Percentiles rank a stretch among this genome's conserved stretches.
phyloP scores from a whole-genome alignment of 768 basidiomycete species.

The Lactifluus piperatus region DNA sequence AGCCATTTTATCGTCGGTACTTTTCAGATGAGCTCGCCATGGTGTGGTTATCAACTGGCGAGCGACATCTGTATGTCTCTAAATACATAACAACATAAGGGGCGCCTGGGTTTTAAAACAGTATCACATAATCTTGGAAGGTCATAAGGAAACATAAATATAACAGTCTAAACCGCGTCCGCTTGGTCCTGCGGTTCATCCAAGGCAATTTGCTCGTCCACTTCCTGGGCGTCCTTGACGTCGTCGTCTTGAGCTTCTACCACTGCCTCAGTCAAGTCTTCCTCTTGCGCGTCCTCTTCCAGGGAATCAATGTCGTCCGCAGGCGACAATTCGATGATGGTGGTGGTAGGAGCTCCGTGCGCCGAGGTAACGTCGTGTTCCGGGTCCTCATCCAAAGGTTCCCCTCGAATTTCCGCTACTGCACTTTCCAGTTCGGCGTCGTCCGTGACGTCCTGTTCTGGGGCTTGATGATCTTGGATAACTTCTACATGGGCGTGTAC shows the following conservation, averaged over 20 bases:
- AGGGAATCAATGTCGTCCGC: slow-evolving; percentile 1
- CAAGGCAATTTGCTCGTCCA: slow-evolving; percentile 7
- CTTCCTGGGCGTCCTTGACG: slow-evolving; percentile 9
- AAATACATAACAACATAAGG: neutral
- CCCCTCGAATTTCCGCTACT: neutral
- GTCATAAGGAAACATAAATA: slow-evolving; percentile 16
- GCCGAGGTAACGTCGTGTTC: slow-evolving; percentile 14
- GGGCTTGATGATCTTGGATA: neutral
- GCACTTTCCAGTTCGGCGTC: slow-evolving; percentile 1
- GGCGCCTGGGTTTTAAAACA: neutral
- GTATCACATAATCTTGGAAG: neutral
- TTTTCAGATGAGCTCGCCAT: neutral
- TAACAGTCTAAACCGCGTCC: neutral
- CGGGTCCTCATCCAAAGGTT: neutral
- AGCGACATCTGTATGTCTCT: neutral
- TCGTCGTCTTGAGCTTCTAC: slow-evolving; percentile 12
- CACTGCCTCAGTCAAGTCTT: slow-evolving; percentile 16
- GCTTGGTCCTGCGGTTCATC: slow-evolving; percentile 3
- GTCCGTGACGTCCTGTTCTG: slow-evolving; percentile 17
- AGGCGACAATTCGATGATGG: slow-evolving; percentile 15
- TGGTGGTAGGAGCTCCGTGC: slow-evolving; percentile 2
- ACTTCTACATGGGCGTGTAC: neutral
- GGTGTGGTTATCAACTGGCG: neutral
- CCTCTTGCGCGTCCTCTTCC: slow-evolving; percentile 15
- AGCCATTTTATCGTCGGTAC: neutral